phyloP scores from a whole-genome alignment of 2,329 filamentous ascomycete species.

The Shiraia sp. region DNA sequence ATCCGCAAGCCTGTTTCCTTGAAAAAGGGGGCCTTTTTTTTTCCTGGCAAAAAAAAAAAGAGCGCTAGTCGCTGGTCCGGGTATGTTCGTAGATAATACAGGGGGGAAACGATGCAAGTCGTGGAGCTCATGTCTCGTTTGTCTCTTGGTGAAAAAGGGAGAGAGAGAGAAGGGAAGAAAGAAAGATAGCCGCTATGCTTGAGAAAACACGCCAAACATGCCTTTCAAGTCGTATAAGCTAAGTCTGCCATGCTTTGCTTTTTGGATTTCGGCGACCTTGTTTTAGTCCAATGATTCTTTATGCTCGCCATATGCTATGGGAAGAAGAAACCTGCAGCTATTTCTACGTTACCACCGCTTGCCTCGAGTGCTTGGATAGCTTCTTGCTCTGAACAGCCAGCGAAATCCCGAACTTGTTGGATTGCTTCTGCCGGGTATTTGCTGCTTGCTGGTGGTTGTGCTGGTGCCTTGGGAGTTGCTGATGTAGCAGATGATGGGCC shows the following conservation, averaged over 20 bases:
- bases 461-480: constrained; percentile 3
- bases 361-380: constrained; percentile 82
- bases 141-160: constrained; percentile 1
- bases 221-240: neutral
- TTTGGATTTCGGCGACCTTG: no score
- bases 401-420: constrained; percentile 72
- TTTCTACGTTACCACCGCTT: constrained; percentile 82
- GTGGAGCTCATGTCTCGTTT: constrained; percentile 13
- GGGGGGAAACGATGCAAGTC: constrained; percentile 7
- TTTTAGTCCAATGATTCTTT: neutral
- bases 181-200: neutral
- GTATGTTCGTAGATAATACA: constrained; percentile 13
- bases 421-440: constrained; percentile 67
- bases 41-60: neutral
- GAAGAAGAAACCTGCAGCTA: constrained; percentile 81
- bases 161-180: neutral
- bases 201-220: neutral
- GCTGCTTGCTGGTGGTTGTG: constrained; percentile 8
- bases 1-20: no score
- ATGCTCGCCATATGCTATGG: constrained; percentile 1
- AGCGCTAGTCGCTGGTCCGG: constrained; percentile 3
- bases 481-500: constrained; percentile 22
- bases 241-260: neutral
- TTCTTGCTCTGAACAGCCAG: constrained; percentile 73
- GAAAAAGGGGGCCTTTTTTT: no score